Evolutionary conservation across 129 eudicot species (phyloP).

Genomic region (Ambrosia artemisiifolia): DNA sequence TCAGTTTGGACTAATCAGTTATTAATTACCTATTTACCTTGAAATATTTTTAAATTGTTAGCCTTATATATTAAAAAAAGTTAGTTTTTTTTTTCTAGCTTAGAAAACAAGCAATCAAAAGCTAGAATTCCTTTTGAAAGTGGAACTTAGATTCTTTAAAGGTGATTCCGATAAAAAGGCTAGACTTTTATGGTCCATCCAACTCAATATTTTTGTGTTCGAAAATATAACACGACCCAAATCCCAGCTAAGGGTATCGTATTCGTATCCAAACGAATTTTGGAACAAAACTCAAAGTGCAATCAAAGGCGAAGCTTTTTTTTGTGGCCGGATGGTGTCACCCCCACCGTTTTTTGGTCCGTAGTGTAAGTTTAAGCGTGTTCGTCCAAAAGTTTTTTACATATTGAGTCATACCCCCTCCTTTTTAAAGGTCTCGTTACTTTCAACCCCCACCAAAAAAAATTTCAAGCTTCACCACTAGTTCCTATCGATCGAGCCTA

Average conservation of each 20-base stretch:
- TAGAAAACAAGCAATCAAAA: neutral
- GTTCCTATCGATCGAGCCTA: neutral
- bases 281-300: neutral
- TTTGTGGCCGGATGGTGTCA: too few species aligned
- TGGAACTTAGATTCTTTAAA: neutral
- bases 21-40: too few species aligned
- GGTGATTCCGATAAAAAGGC: constrained; percentile 9
- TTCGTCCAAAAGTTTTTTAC: too few species aligned
- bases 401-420: too few species aligned
- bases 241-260: constrained; percentile 22
- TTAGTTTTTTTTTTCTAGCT: neutral
- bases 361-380: too few species aligned
- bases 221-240: neutral
- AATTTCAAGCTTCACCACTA: too few species aligned
- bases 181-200: constrained; percentile 12
- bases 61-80: neutral
- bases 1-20: too few species aligned
- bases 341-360: too few species aligned
- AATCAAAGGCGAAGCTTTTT: neutral
- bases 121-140: constrained; percentile 7
- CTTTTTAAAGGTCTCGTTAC: too few species aligned
- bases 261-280: constrained; percentile 5
- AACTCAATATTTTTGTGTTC: neutral
- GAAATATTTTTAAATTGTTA: too few species aligned
- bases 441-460: too few species aligned